Conservation (phyloP, 2,329 filamentous ascomycete species). For the Talaromyces rugulosus region DNA sequence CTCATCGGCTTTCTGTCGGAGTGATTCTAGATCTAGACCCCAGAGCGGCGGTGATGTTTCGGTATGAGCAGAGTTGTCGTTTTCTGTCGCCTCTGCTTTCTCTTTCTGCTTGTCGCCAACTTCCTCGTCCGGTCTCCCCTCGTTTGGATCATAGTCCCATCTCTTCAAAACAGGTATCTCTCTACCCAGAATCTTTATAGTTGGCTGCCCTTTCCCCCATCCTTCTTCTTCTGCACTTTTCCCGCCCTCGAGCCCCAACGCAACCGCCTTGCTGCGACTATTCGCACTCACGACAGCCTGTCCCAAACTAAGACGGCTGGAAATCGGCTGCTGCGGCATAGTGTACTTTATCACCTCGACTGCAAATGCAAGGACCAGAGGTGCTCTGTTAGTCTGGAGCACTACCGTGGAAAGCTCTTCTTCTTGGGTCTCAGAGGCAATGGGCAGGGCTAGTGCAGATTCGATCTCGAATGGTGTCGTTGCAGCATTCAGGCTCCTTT, state of each 20-base stretch:
- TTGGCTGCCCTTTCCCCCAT: slow-evolving; percentile 71
- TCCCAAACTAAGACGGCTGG: slow-evolving; percentile 75
- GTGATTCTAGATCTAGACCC: slow-evolving; percentile 55
- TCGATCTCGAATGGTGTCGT: slow-evolving; percentile 30
- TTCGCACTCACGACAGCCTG: slow-evolving; percentile 82
- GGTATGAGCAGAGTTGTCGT: background rate
- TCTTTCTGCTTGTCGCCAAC: background rate
- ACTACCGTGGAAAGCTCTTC: slow-evolving; percentile 54
- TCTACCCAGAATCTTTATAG: slow-evolving; percentile 66
- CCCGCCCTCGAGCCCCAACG: slow-evolving; percentile 65
- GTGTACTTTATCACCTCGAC: slow-evolving; percentile 70
- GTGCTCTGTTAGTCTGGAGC: slow-evolving; percentile 74
- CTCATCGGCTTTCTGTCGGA: slow-evolving; percentile 43
- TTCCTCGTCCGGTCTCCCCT: slow-evolving; percentile 32
- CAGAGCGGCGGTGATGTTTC: slow-evolving; percentile 43
- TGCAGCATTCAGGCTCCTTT: slow-evolving; percentile 14
- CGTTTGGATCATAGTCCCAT: slow-evolving; percentile 64
- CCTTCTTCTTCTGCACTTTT: slow-evolving; percentile 64
- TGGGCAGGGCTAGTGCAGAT: slow-evolving; percentile 29
- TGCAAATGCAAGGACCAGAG: slow-evolving; percentile 75
- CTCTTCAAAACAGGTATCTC: slow-evolving; percentile 72
- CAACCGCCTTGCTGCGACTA: slow-evolving; percentile 70
- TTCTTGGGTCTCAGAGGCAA: slow-evolving; percentile 41
- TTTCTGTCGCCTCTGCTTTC: background rate
- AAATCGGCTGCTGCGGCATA: slow-evolving; percentile 79